These are phyloP conservation scores for Teunomyces aglyptinius DNA, from an alignment of 805 yeast species.

Conservation along the genomic window DNA sequence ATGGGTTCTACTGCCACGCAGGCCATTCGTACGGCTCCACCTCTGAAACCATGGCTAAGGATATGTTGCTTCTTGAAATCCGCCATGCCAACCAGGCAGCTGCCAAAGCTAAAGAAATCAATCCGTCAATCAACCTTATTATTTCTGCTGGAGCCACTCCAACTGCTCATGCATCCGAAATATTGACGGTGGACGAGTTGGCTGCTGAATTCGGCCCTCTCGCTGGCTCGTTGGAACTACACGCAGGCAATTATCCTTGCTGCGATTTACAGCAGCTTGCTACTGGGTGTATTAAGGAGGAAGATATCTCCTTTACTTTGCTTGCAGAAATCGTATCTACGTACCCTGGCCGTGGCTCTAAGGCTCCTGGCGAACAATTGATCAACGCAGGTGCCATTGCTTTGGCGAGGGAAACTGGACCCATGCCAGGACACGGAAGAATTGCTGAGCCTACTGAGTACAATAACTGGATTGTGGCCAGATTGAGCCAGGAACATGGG, in stretches of 20 bases:
- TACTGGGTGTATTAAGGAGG: conserved; percentile 47
- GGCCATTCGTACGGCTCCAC: conserved; percentile 67
- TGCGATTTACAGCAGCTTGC: conserved; percentile 78
- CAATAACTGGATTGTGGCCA: conserved; percentile 61
- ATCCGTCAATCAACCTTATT: conserved; percentile 38
- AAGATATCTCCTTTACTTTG: conserved; percentile 15
- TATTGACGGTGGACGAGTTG: conserved; percentile 20
- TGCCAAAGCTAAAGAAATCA: conserved; percentile 29
- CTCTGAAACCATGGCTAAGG: conserved; percentile 45
- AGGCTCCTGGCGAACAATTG: conserved; percentile 56
- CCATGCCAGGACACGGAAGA: conserved; percentile 60
- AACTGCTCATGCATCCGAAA: conserved; percentile 60
- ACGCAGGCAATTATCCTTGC: conserved; percentile 78
- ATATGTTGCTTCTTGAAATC: conserved; percentile 54
- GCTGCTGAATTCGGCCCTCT: conserved; percentile 17
- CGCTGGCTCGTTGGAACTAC: conserved; percentile 57
- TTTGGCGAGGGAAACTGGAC: conserved; percentile 62
- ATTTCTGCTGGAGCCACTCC: conserved; percentile 84
- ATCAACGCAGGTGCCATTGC: conserved; percentile 74
- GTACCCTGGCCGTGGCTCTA: conserved; percentile 55
- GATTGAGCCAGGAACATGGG: conserved; percentile 81
- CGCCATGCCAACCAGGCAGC: conserved; percentile 56
- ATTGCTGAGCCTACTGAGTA: conserved; percentile 39
- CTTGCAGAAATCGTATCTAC: conserved; percentile 38
- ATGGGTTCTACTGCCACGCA: conserved; percentile 77